Evolutionary conservation across 1,284 basidiomycete genomes (phyloP), one percentile per base, ranked within the genome.

Genomic region (Moesziomyces antarcticus): DNA sequence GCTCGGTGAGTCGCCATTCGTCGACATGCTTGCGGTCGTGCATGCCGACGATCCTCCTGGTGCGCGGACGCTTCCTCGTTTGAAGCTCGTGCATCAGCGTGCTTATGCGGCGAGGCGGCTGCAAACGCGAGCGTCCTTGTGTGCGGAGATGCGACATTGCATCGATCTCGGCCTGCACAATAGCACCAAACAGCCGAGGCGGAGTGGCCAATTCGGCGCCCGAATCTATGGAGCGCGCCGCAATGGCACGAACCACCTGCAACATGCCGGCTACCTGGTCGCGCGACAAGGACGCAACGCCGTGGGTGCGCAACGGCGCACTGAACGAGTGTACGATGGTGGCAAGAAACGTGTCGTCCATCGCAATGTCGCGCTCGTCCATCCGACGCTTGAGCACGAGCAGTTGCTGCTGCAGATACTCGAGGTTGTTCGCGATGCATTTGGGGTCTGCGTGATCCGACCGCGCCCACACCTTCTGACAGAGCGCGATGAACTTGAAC

Each of bases 321-420:
- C 66, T 46, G 4, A 74, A 52, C 0, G 58, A 63, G 9, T 30
- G 20, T 1, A 74, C 49, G n/a, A 70, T 20, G 24, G 72, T 60
- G 3, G 72, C 56, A 2, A 74, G 49, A n/a, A 66, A 59, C 1
- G 27, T 66, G n/a, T 74, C 63, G 22, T 74, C 72, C 5, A 63
- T 43, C 0, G 33, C 6, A 5, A 74, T 22, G 24, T 22, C 22
- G 30, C 63, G n/a, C 3, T 43, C 45, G 5, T 66, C 56, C 72
- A 74, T 74, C 42, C 3, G 20, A 3, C 16, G 10, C 20, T 46
- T 25, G 18, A 21, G 33, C 20, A n/a, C 11, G 1, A 40, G 42
- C 41, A 22, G 8, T 13, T 11, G 21, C 1, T 1, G 16, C 40
- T 18, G 41, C n/a, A 13, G 7, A 13, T 25, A 4, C 25, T 13